Percentiles rank a stretch among this genome's conserved stretches.
These are phyloP conservation scores for Fusarium anguioides DNA, from an alignment of 2,329 filamentous ascomycete species.

Conservation along the genomic window DNA sequence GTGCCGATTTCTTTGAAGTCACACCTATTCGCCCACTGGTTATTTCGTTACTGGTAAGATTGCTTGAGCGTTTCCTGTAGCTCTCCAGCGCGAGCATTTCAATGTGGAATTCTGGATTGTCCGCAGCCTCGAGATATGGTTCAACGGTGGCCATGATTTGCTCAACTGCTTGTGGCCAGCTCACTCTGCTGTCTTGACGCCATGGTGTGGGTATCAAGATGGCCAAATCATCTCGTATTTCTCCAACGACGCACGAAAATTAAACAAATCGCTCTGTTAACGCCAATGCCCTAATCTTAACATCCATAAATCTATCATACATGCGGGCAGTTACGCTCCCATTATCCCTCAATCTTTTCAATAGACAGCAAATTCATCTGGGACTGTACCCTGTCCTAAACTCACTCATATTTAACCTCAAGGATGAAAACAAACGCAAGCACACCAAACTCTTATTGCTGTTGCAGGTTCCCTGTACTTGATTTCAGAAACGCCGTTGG, in stretches of 20 bases:
- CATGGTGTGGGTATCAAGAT: neutral
- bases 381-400: constrained; percentile 8
- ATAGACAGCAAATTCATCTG: neutral
- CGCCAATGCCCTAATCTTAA: constrained; percentile 44
- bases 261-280: constrained; percentile 40
- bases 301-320: constrained; percentile 45
- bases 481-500: neutral
- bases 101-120: neutral
- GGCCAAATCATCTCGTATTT: neutral
- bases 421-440: neutral
- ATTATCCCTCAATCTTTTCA: constrained; percentile 14
- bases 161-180: neutral
- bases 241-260: neutral
- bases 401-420: neutral
- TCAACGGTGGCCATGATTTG: neutral
- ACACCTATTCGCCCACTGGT: too few species aligned
- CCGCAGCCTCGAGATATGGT: neutral
- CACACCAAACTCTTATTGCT: neutral
- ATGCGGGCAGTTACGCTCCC: constrained; percentile 23
- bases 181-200: neutral
- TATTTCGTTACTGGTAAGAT: too few species aligned
- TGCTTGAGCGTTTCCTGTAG: neutral
- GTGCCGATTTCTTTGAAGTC: too few species aligned
- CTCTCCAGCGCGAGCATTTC: constrained; percentile 3
- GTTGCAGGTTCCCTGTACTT: neutral